Evolutionary conservation across 257 asterid species (phyloP), one percentile per base, ranked within the genome.

Genomic region (Solanum sejunctum): DNA sequence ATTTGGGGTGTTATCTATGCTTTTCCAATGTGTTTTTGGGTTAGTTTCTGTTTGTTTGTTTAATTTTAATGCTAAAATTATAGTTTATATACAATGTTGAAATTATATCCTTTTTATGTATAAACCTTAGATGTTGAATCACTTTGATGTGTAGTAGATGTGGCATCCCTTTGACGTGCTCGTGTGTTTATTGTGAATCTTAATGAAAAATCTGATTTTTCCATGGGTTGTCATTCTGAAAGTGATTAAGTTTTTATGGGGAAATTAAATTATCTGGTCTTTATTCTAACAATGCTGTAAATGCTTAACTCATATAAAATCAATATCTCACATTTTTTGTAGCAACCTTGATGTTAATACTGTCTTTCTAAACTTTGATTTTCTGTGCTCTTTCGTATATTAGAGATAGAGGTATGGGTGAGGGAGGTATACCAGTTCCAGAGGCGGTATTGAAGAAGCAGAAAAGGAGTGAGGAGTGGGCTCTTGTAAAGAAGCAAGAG

Each of bases 361-460:
- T 75, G 15, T 12, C n/a, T 21, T 23, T 28, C 43, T 75, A 47
- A 21, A 21, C 15, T 12, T 47, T 8, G 21, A 21, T 49, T 73
- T 73, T 21, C 1, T 21, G 58, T 6, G 10, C 0, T 51, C 1
- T 70, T 41, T 16, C 55, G 18, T 43, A 39, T 39, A 18, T 17
- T 28, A 77, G 63, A 69, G 0, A 21, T 69, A 39, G 78, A 77
- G 63, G 13, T n/a, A 77, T 77, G 82, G 91, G 60, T 1, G 84
- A 84, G 82, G 89, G 87, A 17, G 72, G 75, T 54, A 85, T 70
- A 6, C 8, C 84, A 0, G 93, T 92, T 10, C 98, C 98, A 0
- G 98, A 93, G 87, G 91, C 95, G 0, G 88, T 94, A n/a, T 36
- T 94, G 86, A 93, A 94, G 92, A 93, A 94, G 85, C 95, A 92